A percentile compares a stretch with the other conserved stretches of the same genome.
phyloP scores from a whole-genome alignment of 768 basidiomycete genomes.

The Boletellus emodensis region DNA sequence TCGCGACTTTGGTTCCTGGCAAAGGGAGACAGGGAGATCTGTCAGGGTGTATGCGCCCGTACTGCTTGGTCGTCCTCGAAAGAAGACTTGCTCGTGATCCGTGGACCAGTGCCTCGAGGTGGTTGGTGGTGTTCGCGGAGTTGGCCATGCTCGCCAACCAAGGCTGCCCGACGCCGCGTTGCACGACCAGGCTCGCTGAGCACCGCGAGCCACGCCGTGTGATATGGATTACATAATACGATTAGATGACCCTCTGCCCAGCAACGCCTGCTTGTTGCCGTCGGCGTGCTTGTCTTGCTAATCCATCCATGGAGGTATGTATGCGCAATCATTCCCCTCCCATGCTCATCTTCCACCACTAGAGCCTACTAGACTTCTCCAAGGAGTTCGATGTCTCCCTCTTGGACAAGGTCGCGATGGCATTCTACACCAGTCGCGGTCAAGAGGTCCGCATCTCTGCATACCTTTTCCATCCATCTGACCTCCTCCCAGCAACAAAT shows the following conservation, averaged over 20 bases:
- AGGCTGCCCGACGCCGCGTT: slow-evolving; percentile 10
- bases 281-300: slow-evolving; percentile 3
- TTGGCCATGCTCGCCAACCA: slow-evolving; percentile 9
- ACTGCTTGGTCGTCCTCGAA: slow-evolving; percentile 25
- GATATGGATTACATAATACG: slow-evolving; percentile 32
- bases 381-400: slow-evolving; percentile 89
- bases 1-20: too few species aligned
- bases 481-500: slow-evolving; percentile 72
- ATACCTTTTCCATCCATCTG: slow-evolving; percentile 5
- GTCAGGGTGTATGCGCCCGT: too few species aligned
- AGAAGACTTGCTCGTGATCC: slow-evolving; percentile 16
- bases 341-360: slow-evolving; percentile 5
- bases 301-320: slow-evolving; percentile 37
- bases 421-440: slow-evolving; percentile 84
- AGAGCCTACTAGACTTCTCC: slow-evolving; percentile 92
- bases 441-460: slow-evolving; percentile 58
- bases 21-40: too few species aligned
- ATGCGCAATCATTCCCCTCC: neutral
- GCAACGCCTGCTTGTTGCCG: slow-evolving; percentile 13
- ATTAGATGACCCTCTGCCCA: slow-evolving; percentile 39
- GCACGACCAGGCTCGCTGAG: too few species aligned
- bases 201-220: too few species aligned
- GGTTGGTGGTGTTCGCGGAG: slow-evolving; percentile 16
- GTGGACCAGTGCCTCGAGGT: too few species aligned
- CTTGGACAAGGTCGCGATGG: slow-evolving; percentile 90